phyloP scores from a whole-genome alignment of 2,329 filamentous ascomycete genomes.

The Fusarium palustre region DNA sequence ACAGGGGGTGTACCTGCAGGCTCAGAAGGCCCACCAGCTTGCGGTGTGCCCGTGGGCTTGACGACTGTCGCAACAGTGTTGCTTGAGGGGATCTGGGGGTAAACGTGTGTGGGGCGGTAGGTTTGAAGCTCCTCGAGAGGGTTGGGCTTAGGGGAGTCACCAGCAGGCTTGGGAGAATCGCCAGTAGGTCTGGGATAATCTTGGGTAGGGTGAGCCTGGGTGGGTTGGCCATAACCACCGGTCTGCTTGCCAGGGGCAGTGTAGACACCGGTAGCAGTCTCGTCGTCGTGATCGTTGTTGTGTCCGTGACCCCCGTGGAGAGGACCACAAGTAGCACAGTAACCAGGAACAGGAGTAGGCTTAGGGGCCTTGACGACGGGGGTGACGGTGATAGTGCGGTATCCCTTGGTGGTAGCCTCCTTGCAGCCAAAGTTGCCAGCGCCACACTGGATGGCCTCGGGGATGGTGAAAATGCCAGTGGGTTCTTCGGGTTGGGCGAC shows the following conservation, averaged over 20 bases:
- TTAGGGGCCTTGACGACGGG: slow-evolving; percentile 43
- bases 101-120: slow-evolving; percentile 15
- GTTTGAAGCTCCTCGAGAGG: slow-evolving; percentile 23
- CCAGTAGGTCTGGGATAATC: slow-evolving; percentile 2
- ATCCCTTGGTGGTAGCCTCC: slow-evolving; percentile 43
- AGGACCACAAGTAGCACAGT: slow-evolving; percentile 43
- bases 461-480: slow-evolving; percentile 48
- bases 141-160: slow-evolving; percentile 10
- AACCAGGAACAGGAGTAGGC: slow-evolving; percentile 45
- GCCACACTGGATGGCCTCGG: slow-evolving; percentile 47
- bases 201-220: slow-evolving; percentile 2
- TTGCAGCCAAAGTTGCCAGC: slow-evolving; percentile 46
- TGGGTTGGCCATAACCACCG: background rate
- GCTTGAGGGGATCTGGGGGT: background rate
- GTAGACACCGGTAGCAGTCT: slow-evolving; percentile 4
- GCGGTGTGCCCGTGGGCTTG: slow-evolving; percentile 25
- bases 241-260: slow-evolving; percentile 1
- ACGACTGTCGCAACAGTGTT: slow-evolving; percentile 31
- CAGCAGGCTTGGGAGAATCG: slow-evolving; percentile 6
- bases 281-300: slow-evolving; percentile 10
- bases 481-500: slow-evolving; percentile 43
- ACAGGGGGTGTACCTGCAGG: slow-evolving; percentile 19
- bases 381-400: slow-evolving; percentile 43
- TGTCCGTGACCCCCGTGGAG: slow-evolving; percentile 7
- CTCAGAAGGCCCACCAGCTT: slow-evolving; percentile 2